phyloP scores from a whole-genome alignment of 768 basidiomycete genomes.

The Cantharellus anzutake region DNA sequence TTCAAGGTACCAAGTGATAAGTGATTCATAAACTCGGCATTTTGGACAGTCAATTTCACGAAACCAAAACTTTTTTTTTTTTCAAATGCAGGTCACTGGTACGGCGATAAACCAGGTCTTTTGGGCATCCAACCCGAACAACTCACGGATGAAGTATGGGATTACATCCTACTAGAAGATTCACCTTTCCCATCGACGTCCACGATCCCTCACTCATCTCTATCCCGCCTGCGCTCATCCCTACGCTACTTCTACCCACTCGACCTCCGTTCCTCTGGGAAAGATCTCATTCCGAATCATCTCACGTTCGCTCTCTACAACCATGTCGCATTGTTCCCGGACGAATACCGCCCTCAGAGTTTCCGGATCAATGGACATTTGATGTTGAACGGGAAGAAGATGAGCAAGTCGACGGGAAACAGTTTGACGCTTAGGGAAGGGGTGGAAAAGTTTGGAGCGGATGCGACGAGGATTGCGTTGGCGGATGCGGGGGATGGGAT shows the following conservation, averaged over 20 bases:
- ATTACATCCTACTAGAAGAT: conserved; percentile 70
- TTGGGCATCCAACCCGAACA: conserved; percentile 75
- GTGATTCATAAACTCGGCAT: neutral
- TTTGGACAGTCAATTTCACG: neutral
- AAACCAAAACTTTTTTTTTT: neutral
- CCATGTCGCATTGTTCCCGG: conserved; percentile 83
- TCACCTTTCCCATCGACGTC: conserved; percentile 36
- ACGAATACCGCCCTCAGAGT: conserved; percentile 71
- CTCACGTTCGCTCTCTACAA: conserved; percentile 87
- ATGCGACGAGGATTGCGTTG: conserved; percentile 76
- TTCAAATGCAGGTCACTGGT: conserved; percentile 41
- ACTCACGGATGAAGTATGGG: conserved; percentile 97
- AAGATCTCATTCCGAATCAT: conserved; percentile 92
- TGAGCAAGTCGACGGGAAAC: conserved; percentile 96
- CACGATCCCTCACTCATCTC: conserved; percentile 25
- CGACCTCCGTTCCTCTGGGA: conserved; percentile 94
- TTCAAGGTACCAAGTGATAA: conserved; percentile 48
- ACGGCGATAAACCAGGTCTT: conserved; percentile 62
- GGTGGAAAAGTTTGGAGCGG: conserved; percentile 90
- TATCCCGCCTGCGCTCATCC: conserved; percentile 35
- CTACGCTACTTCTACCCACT: conserved; percentile 94
- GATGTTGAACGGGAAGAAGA: conserved; percentile 96
- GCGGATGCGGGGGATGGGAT: conserved; percentile 96
- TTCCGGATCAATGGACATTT: conserved; percentile 94
- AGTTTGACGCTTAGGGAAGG: conserved; percentile 78